Evolutionary conservation across 306 rosid genomes (phyloP).

Genomic region (Lathyrus sativus): DNA sequence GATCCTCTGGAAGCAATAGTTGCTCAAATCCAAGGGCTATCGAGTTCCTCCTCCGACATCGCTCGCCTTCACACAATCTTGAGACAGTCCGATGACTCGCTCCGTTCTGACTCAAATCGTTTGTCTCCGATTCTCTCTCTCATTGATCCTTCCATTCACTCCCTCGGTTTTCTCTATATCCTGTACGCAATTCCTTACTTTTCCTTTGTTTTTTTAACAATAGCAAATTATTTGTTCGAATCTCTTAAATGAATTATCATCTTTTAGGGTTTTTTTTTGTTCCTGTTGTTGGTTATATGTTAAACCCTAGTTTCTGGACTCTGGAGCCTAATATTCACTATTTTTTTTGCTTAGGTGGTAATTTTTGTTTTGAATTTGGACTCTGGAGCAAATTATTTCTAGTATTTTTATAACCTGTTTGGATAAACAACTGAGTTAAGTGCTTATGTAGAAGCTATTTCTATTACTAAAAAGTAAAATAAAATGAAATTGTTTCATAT

Average conservation of each 20-base stretch:
- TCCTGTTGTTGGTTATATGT: background rate
- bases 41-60: conserved; percentile 47
- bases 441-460: background rate
- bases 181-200: conserved; percentile 41
- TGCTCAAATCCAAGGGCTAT: conserved; percentile 67
- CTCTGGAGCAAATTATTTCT: too few relatives aligned
- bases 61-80: conserved; percentile 61
- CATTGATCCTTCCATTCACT: conserved; percentile 70
- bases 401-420: background rate
- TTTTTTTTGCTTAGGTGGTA: background rate
- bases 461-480: background rate
- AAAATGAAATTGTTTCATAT: too few relatives aligned
- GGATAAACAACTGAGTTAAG: background rate
- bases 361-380: background rate
- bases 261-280: background rate
- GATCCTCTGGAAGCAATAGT: conserved; percentile 46
- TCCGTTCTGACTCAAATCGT: conserved; percentile 59
- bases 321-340: background rate
- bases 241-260: background rate
- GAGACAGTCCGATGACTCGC: conserved; percentile 66
- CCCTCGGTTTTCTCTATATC: conserved; percentile 77
- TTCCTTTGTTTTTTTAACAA: background rate
- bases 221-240: background rate
- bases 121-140: conserved; percentile 54
- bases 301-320: conserved; percentile 15